Percentiles rank a stretch among this genome's conserved stretches.
Conservation (phyloP, 192 early-diverging fungal genomes). For the Podila horticola region DNA sequence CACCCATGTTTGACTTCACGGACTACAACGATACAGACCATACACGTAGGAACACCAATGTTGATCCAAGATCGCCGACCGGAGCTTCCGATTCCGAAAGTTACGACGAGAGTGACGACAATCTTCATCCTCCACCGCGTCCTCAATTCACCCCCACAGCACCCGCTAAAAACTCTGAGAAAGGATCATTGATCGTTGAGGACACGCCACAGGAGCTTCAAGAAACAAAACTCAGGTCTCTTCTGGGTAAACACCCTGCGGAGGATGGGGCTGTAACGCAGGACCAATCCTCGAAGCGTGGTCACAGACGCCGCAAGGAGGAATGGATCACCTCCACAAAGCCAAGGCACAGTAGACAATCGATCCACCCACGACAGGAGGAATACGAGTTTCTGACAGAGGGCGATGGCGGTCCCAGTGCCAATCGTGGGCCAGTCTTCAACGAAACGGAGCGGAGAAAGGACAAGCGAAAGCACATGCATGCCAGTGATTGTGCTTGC, state of each 20-base stretch:
- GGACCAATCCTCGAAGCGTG: background rate
- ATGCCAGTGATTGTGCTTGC: conserved; percentile 42
- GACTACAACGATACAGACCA: background rate
- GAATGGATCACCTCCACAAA: background rate
- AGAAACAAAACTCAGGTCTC: conserved; percentile 5
- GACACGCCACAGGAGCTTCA: conserved; percentile 23
- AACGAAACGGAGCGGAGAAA: conserved; percentile 42
- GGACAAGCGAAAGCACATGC: conserved; percentile 41
- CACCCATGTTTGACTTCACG: conserved; percentile 36
- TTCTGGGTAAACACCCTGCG: too few species aligned
- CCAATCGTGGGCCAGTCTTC: conserved; percentile 15
- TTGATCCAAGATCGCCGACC: background rate
- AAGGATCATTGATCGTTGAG: conserved; percentile 12
- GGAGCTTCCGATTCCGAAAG: background rate
- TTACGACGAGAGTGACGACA: too few species aligned
- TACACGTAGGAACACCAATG: background rate
- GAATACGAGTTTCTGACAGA: background rate
- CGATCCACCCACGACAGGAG: background rate
- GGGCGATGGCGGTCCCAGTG: background rate
- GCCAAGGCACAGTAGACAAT: too few species aligned
- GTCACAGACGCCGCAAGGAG: background rate
- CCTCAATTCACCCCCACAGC: background rate
- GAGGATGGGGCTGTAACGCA: background rate
- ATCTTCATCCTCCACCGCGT: too few species aligned
- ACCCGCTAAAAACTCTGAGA: background rate